Evolutionary conservation across 805 yeast species (phyloP).

Genomic region (Myxozyma mucilagina): DNA sequence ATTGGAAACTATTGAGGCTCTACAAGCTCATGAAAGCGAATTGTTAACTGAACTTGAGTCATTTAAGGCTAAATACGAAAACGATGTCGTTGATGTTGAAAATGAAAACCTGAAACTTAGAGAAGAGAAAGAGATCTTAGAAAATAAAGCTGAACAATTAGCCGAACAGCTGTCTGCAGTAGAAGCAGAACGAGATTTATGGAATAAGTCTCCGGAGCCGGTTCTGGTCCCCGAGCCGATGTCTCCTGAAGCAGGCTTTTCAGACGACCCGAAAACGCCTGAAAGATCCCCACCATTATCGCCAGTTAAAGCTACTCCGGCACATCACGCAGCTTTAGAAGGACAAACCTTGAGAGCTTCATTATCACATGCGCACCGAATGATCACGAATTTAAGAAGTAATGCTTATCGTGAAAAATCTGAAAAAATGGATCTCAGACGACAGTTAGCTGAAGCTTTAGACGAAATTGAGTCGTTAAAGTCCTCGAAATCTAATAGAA

Average conservation of each 20-base stretch:
- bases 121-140: constrained; percentile 33
- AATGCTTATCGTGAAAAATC: constrained; percentile 49
- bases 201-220: constrained; percentile 1
- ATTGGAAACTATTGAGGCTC: constrained; percentile 36
- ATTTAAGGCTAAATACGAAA: constrained; percentile 31
- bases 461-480: constrained; percentile 33
- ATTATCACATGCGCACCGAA: constrained; percentile 61
- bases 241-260: constrained; percentile 12
- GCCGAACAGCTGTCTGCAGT: constrained; percentile 29
- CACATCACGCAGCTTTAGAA: constrained; percentile 48
- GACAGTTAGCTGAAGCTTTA: constrained; percentile 35
- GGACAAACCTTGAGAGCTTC: constrained; percentile 66
- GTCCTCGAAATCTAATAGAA: constrained; percentile 2
- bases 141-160: constrained; percentile 29
- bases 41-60: constrained; percentile 34
- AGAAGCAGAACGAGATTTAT: not conserved
- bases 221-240: not conserved
- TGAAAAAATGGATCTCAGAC: constrained; percentile 45
- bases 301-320: constrained; percentile 40
- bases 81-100: constrained; percentile 32
- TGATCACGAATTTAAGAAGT: constrained; percentile 60
- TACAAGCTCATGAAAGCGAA: constrained; percentile 37
- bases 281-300: constrained; percentile 39
- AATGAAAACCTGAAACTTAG: constrained; percentile 34
- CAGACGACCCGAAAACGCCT: constrained; percentile 34